Base-by-base conservation (phyloP, 257 asterid species). In the Nicotiana undulata region DNA sequence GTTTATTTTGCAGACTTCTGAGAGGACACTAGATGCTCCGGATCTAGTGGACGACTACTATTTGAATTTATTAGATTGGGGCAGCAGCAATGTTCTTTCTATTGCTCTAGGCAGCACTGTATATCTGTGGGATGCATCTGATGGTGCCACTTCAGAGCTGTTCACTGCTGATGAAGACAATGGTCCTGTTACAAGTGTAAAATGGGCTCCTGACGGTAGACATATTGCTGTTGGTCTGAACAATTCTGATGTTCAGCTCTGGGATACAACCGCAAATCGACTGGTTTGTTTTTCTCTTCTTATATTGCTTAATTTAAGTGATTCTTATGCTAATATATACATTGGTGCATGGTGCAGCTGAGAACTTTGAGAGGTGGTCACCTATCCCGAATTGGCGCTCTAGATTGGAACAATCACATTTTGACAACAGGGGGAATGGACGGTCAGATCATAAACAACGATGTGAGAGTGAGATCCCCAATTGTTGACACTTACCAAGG, bases 241-340 rank as follows among this genome's bases (percentile, higher is more conserved):
- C 85, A 90, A 87, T 81, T 90, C 93, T 8, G 88, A 88, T 9
- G 92, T 88, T 76, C 89, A 88, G 85, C 88, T 90, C 31, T 90
- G 92, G 93, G 92, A 90, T 75, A 84, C 93, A n/a, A 85, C 89
- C 2, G 76, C 89, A 60, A 88, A 85, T 72, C 84, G 83, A 84
- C 68, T 86, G 78, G 92, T 89, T 31, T 77, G 87, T 77, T 31
- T 63, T 4, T 58, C 46, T 18, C 15, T 24, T 44, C 20, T 46
- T 55, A 24, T 60, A 26, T 60, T 32, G 55, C 40, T 26, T 22
- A 32, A 22, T 80, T 59, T 22, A 12, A 75, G 24, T 31, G 52
- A 32, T 44, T 66, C 16, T 40, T 58, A n/a, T 65, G 18, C 78
- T 66, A 22, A 63, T 64, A 56, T 28, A 34, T 81, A 59, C 63